A percentile compares a stretch with the other conserved stretches of the same genome.
These are phyloP conservation scores for Gaultheria prostrata DNA, from an alignment of 148 eudicot genomes.

Conservation along the genomic window DNA sequence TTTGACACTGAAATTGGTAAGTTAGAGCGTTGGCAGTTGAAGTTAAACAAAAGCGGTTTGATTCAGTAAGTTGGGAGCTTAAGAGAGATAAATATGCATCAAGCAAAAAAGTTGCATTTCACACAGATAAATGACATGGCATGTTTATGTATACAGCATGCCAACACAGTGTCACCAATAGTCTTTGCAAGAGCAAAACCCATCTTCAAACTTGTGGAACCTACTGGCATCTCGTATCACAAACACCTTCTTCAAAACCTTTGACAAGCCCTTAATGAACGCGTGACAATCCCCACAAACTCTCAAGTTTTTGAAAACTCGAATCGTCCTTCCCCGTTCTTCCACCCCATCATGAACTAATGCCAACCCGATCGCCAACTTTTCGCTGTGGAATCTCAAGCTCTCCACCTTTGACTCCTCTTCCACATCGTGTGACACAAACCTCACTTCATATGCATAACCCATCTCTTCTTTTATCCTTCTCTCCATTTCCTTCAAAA, in stretches of 20 bases:
- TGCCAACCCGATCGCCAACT: conserved; percentile 71
- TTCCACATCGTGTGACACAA: conserved; percentile 68
- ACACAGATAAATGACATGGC: not conserved
- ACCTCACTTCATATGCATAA: conserved; percentile 55
- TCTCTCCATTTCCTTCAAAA: conserved; percentile 54
- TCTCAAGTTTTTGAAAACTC: conserved; percentile 73
- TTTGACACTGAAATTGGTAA: not conserved
- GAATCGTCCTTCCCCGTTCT: conserved; percentile 34
- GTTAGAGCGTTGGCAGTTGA: not conserved
- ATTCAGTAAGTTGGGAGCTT: not conserved
- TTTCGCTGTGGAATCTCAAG: conserved; percentile 76
- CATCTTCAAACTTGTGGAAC: conserved; percentile 73
- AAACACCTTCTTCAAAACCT: conserved; percentile 56
- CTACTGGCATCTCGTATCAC: conserved; percentile 77
- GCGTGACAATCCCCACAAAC: conserved; percentile 86
- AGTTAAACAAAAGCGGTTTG: not conserved
- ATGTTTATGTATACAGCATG: not conserved
- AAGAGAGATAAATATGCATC: not conserved
- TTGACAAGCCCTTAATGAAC: conserved; percentile 74
- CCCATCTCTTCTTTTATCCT: conserved; percentile 71
- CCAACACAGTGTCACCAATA: conserved; percentile 48
- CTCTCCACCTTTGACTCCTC: conserved; percentile 73
- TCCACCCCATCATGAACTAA: conserved; percentile 39
- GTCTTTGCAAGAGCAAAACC: conserved; percentile 71
- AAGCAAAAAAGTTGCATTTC: not conserved